Evolutionary conservation across 2,329 filamentous ascomycete species (phyloP), one percentile per base, ranked within the genome.

Genomic region (Trichoderma koningiopsis): DNA sequence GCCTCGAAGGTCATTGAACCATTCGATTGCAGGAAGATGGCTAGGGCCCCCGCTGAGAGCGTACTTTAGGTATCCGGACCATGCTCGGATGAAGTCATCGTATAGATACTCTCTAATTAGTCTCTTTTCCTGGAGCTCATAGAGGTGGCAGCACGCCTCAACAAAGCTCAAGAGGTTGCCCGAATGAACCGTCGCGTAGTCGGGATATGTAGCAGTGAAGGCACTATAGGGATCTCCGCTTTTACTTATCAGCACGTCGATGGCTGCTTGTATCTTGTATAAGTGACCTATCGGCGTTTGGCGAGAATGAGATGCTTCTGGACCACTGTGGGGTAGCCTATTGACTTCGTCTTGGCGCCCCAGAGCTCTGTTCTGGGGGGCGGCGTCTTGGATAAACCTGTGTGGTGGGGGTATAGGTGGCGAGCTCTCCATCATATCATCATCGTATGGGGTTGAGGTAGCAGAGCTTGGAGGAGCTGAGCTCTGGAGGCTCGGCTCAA

Each of bases 51-150:
- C 68, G 3, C 73, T 72, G 2, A 73, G 67, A 29, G 83, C 78
- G 66, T 87, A 86, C 0, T 73, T 71, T 7, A 81, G 71, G 71
- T 81, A 88, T 0, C 81, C 79, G 0, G 81, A 77, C 62, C 83
- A 87, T 2, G 76, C 74, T 8, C 81, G 77, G 35, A 88, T 81
- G 64, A 87, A 85, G 67, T 88, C 86, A 72, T 88, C 86, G 70
- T 82, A 87, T 0, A 86, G 73, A 65, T 77, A 84, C 29, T 81
- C 79, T 14, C 80, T 78, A 22, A 86, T 73, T 5, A 72, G 63
- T 10, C 76, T 75, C 14, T 76, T 72, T 29, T 76, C 72, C 53
- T 77, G 76, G 1, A 85, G 75, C 63, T 78, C 79, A 22, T 81
- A 76, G 8, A 87, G 73, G 71, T 79, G 83, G 0, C 83, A 74